Evolutionary conservation across 805 yeast species (phyloP).

Genomic region (Kregervanrija fluxuum): DNA sequence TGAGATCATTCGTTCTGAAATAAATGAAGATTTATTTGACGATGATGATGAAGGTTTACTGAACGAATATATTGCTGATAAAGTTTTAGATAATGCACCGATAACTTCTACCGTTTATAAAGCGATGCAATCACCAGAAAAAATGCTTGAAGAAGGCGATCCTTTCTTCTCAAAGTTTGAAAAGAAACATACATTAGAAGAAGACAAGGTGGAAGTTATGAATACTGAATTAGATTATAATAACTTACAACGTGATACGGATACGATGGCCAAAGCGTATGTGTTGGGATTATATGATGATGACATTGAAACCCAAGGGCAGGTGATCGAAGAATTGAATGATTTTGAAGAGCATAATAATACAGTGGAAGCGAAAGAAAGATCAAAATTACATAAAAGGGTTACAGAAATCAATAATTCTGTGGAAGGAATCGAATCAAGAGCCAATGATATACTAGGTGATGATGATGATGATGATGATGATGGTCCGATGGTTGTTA

Average conservation of each 20-base stretch:
- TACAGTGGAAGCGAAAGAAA: conserved; percentile 32
- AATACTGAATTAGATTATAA: conserved; percentile 34
- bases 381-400: conserved; percentile 9
- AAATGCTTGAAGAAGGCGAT: background rate
- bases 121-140: background rate
- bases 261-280: conserved; percentile 56
- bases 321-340: conserved; percentile 42
- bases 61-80: conserved; percentile 3
- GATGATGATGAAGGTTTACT: conserved; percentile 13
- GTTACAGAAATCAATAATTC: conserved; percentile 9
- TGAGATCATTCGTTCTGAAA: conserved; percentile 15
- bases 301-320: conserved; percentile 48
- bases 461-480: conserved; percentile 26
- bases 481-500: conserved; percentile 33
- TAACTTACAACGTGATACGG: conserved; percentile 37
- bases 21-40: conserved; percentile 12
- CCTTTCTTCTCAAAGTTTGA: conserved; percentile 8
- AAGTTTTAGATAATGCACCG: background rate
- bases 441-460: conserved; percentile 9
- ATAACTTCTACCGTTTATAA: conserved; percentile 2
- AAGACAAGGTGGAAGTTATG: conserved; percentile 9
- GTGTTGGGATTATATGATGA: conserved; percentile 55
- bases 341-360: conserved; percentile 50
- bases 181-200: background rate
- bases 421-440: conserved; percentile 4